These are phyloP conservation scores for Yamadazyma dushanensis DNA, from an alignment of 1,139 yeast genomes.

Conservation along the genomic window DNA sequence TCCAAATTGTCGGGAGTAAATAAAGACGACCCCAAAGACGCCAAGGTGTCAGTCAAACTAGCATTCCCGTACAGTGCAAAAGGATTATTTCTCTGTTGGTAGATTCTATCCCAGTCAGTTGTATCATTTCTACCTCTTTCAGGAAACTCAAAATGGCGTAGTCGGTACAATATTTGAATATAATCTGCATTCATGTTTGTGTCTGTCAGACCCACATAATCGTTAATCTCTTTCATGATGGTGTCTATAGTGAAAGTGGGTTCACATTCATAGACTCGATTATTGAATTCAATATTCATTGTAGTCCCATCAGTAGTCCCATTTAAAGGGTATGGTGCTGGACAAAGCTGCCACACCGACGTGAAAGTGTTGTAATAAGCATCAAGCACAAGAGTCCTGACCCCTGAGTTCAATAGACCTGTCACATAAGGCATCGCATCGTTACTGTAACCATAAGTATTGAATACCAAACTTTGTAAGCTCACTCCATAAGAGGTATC, in stretches of 20 bases:
- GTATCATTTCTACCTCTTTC: slow-evolving; percentile 9
- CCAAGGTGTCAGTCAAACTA: slow-evolving; percentile 26
- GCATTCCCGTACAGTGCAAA: slow-evolving; percentile 26
- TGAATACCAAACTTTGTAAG: slow-evolving; percentile 51
- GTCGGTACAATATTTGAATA: slow-evolving; percentile 47
- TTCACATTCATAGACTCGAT: slow-evolving; percentile 40
- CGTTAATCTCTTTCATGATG: slow-evolving; percentile 35
- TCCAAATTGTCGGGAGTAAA: slow-evolving; percentile 30
- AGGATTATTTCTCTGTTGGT: slow-evolving; percentile 6
- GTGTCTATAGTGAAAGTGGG: slow-evolving; percentile 41
- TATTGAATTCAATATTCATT: slow-evolving; percentile 27
- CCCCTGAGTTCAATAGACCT: slow-evolving; percentile 49
- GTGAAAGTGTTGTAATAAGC: slow-evolving; percentile 61
- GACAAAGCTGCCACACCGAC: slow-evolving; percentile 69
- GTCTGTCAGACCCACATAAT: slow-evolving; percentile 49
- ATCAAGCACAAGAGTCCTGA: slow-evolving; percentile 56
- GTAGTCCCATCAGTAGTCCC: slow-evolving; percentile 16
- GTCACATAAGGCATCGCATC: slow-evolving; percentile 38
- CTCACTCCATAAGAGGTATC: slow-evolving; percentile 59
- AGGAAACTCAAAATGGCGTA: slow-evolving; percentile 32
- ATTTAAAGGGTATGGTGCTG: slow-evolving; percentile 43
- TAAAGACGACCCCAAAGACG: slow-evolving; percentile 19
- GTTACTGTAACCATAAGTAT: slow-evolving; percentile 48
- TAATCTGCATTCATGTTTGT: slow-evolving; percentile 56
- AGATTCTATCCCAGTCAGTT: slow-evolving; percentile 6